Percentiles rank a stretch among this genome's conserved stretches.
These are phyloP conservation scores for Yarrowia divulgata DNA, from an alignment of 805 yeast species.

Conservation along the genomic window DNA sequence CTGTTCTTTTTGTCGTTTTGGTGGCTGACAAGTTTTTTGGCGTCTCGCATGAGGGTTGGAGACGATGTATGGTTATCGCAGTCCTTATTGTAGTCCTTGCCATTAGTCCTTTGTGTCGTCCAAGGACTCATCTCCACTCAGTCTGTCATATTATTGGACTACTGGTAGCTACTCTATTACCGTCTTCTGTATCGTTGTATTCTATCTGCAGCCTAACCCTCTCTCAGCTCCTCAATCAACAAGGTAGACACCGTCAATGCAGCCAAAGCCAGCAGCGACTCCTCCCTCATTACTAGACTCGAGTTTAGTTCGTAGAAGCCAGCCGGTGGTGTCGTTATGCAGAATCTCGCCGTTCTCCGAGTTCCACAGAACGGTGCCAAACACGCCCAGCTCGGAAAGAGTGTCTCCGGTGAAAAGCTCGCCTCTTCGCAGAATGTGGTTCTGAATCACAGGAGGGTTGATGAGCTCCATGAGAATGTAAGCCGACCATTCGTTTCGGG, in stretches of 20 bases:
- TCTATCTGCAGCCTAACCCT: too few species aligned
- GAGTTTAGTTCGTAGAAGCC: conserved; percentile 86
- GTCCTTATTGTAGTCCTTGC: too few species aligned
- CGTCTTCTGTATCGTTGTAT: not conserved
- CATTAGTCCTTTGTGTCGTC: too few species aligned
- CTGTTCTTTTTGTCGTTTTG: not conserved
- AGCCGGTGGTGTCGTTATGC: conserved; percentile 77
- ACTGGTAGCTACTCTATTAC: too few species aligned
- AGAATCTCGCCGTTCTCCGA: conserved; percentile 63
- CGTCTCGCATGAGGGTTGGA: too few species aligned
- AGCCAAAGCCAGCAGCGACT: conserved; percentile 98
- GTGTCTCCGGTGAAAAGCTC: conserved; percentile 72
- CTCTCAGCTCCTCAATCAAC: conserved; percentile 22
- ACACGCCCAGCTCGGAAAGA: conserved; percentile 89
- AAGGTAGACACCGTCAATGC: conserved; percentile 83
- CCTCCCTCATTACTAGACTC: conserved; percentile 95
- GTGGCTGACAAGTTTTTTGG: too few species aligned
- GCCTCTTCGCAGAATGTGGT: conserved; percentile 74
- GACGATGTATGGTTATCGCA: too few species aligned
- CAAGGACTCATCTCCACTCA: too few species aligned
- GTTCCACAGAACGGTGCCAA: conserved; percentile 83
- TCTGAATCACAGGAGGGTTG: conserved; percentile 71
- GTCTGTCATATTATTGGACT: too few species aligned
- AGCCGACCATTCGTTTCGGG: conserved; percentile 81
- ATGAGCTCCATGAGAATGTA: conserved; percentile 95